phyloP scores from a whole-genome alignment of 306 rosid genomes.

The Cucurbita moschata region DNA sequence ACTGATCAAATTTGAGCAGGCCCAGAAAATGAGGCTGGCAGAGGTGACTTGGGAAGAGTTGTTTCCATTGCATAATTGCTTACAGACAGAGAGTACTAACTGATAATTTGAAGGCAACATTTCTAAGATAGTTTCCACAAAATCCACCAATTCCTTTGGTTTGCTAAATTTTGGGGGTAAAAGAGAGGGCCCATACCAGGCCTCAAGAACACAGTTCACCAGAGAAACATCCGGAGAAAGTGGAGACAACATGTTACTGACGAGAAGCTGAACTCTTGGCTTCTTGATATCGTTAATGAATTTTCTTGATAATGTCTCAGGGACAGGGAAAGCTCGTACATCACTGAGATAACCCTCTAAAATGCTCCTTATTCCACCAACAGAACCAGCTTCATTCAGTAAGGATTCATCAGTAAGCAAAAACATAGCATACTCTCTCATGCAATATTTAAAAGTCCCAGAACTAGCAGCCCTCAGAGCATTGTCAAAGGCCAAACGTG shows the following conservation, averaged over 20 bases:
- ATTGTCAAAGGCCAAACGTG: conserved; percentile 41
- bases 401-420: conserved; percentile 42
- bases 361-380: conserved; percentile 36
- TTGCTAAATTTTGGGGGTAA: conserved; percentile 36
- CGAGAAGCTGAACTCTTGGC: conserved; percentile 58
- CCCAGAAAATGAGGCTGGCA: conserved; percentile 63
- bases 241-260: conserved; percentile 36
- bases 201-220: conserved; percentile 53
- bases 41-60: conserved; percentile 21
- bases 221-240: conserved; percentile 48
- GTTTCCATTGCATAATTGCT: conserved; percentile 28
- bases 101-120: conserved; percentile 58
- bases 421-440: conserved; percentile 49
- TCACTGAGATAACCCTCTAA: conserved; percentile 39
- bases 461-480: conserved; percentile 46
- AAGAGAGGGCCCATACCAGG: conserved; percentile 69
- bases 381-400: conserved; percentile 28
- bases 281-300: conserved; percentile 49
- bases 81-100: conserved; percentile 53
- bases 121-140: conserved; percentile 65
- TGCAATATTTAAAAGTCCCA: conserved; percentile 33
- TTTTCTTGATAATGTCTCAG: conserved; percentile 47
- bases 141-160: conserved; percentile 63
- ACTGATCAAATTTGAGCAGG: conserved; percentile 56
- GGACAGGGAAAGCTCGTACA: conserved; percentile 19